Base-by-base conservation (phyloP, 331 rosid genomes). In the Rosa hybrid region DNA sequence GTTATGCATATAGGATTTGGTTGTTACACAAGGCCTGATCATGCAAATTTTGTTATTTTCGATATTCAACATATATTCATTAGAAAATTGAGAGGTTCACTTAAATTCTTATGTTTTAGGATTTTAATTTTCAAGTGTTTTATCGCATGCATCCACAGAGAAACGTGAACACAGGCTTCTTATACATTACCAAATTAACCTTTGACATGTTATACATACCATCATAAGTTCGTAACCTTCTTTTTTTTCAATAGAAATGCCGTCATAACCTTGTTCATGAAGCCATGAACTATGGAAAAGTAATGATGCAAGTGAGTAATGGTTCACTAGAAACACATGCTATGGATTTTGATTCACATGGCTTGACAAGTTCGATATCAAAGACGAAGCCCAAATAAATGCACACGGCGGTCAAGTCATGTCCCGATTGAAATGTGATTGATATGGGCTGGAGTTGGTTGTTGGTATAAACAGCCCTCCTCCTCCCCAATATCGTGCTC, bases 381-480 rank as follows among this genome's bases (percentile, higher is more conserved):
- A 69, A 69, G 60, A 17, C 42, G 20, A 49, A 78, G 80, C 86
- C 86, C 86, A 67, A 78, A 67, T 83, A 74, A 78, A 51, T 72
- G 62, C 76, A 56, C 39, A 64, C 49, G 79, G 62, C 48, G 42
- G 57, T 42, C 54, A 63, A 63, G 71, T 78, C 83, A 17, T 16
- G 72, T 38, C 79, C 74, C 51, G 68, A 64, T 53, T 69, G 20
- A 76, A 16, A 46, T 16, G 25, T 44, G 51, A 64, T 39, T 82
- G 71, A 72, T 53, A 45, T 65, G 74, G 82, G 79, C 79, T 42
- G 18, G 39, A 6, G 78, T 53, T 68, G 86, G 86, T 56, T 1
- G 83, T 53, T 74, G 57, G 75, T 27, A 34, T 59, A 45, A 75
- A 13, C 25, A 56, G 78, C 46, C 56, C 27, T 48, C 8, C 27